Conservation (phyloP, 345 rosid species). For the Xanthoceras sorbifolium region DNA sequence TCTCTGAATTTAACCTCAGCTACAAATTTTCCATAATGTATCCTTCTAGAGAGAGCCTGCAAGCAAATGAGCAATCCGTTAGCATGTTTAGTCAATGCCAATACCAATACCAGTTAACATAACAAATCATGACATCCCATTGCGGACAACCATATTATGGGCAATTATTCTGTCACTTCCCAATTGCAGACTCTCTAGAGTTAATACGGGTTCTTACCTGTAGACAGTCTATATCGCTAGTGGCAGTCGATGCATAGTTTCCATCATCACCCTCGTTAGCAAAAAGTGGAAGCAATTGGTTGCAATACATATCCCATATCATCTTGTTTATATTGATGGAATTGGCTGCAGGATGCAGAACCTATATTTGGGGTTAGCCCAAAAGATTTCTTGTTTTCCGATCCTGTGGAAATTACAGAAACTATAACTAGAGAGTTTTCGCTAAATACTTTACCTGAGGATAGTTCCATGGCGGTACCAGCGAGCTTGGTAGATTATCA, state of each 20-base stretch:
- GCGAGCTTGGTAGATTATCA: conserved; percentile 45
- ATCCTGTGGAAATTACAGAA: not conserved
- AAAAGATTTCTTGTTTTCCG: not conserved
- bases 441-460: conserved; percentile 42
- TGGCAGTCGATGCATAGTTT: conserved; percentile 69
- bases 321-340: conserved; percentile 61
- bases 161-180: too few species aligned
- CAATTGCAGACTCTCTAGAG: conserved; percentile 1
- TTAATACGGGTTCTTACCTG: conserved; percentile 47
- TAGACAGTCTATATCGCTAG: conserved; percentile 67
- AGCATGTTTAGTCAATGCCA: not conserved
- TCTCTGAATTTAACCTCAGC: conserved; percentile 87
- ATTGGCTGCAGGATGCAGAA: conserved; percentile 61
- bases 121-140: not conserved
- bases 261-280: conserved; percentile 75
- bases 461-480: conserved; percentile 42
- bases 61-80: conserved; percentile 1
- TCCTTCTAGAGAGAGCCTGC: conserved; percentile 85
- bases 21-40: conserved; percentile 84
- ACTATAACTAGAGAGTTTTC: conserved; percentile 10
- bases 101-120: not conserved
- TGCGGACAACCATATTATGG: too few species aligned
- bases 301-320: conserved; percentile 69
- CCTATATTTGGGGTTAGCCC: conserved; percentile 35
- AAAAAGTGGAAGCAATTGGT: conserved; percentile 71